Conservation (phyloP, 108 stramenopile species). For the Cyclotella baltica region DNA sequence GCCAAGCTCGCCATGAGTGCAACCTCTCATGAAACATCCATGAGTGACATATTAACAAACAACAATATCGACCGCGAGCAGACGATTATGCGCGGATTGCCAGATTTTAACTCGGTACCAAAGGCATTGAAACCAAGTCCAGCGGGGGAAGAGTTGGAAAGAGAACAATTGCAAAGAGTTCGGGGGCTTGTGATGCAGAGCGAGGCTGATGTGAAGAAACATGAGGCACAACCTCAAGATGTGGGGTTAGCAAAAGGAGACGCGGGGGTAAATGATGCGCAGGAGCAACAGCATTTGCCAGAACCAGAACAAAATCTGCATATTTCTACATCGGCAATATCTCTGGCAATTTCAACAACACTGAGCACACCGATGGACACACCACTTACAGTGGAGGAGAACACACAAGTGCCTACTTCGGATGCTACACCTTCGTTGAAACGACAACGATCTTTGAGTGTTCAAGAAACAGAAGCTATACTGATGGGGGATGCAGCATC, state of each 20-base stretch:
- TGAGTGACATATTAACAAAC: constrained; percentile 1
- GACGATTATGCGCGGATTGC: background rate
- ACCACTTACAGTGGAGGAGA: constrained; percentile 2
- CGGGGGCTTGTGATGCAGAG: background rate
- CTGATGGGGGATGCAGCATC: constrained; percentile 22
- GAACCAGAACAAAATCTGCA: constrained; percentile 10
- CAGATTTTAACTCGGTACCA: background rate
- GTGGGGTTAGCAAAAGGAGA: background rate
- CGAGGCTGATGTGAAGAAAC: background rate
- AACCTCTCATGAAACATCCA: background rate
- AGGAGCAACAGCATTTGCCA: background rate
- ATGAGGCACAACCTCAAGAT: background rate
- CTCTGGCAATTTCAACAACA: constrained; percentile 22
- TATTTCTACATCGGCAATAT: constrained; percentile 27
- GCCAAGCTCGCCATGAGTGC: constrained; percentile 12
- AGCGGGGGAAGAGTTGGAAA: background rate
- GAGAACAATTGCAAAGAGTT: background rate
- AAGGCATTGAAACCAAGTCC: background rate
- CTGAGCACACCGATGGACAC: constrained; percentile 13
- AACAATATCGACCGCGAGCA: background rate
- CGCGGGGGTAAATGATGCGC: background rate
- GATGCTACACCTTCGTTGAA: background rate
- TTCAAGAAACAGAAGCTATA: constrained; percentile 25
- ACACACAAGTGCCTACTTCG: background rate
- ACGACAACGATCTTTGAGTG: constrained; percentile 20